Evolutionary conservation across 129 eudicot genomes (phyloP), one percentile per base, ranked within the genome.

Genomic region (Flaveria brownii): DNA sequence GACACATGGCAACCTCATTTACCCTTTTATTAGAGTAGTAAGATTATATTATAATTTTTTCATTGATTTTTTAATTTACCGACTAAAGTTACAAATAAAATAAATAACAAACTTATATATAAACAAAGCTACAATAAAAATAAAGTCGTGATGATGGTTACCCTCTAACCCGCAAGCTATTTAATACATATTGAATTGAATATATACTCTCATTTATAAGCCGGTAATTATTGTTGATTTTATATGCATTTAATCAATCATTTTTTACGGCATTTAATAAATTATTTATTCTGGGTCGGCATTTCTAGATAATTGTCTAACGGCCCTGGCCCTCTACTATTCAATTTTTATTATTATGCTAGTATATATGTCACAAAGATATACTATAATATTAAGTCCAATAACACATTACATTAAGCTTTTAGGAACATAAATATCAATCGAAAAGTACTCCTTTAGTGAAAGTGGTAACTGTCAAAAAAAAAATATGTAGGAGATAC

Each of bases 151-250:
- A 59, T 59, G 78, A 54, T 59, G 56, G 68, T 74, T 39, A 57
- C 70, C 51, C 59, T 74, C 57, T 74, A 59, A 59, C 55, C 57
- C 70, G 57, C 70, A 60, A 25, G 70, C 26, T 61, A 74, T 60
- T 60, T 61, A 60, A 74, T 25, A 47, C 30, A 45, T 60, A 59
- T 17, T 59, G 56, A 50, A 74, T 74, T 60, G 57, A 74, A 43
- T 45, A 74, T 74, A 62, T 74, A 46, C 59, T 42, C 25, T 60
- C 47, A 74, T 30, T 43, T 60, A 60, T 61, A 23, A 25, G 47
- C 45, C 45, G 62, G 55, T 74, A 22, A 74, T 61, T 42, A 60
- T 42, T 60, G 60, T 61, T 43, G 43, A 59, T 59, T 20, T 57
- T 73, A 46, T 42, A 60, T 26, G 61, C 61, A 74, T 43, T 46